phyloP scores from a whole-genome alignment of 495 filamentous ascomycete genomes.

The Trichodelitschia bisporula region DNA sequence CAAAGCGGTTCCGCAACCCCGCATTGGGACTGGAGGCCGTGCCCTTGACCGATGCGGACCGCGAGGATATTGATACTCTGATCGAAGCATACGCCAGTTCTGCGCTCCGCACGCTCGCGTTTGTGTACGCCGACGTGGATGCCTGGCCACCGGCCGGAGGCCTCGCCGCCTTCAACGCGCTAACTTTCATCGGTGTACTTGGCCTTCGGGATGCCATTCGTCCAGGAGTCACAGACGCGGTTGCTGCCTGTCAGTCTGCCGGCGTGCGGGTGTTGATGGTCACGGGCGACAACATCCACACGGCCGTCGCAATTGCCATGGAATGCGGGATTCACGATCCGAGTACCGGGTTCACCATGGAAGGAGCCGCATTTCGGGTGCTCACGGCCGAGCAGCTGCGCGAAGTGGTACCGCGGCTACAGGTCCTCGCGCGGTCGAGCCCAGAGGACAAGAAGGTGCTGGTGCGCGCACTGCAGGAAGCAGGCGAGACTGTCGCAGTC shows the following conservation, averaged over 20 bases:
- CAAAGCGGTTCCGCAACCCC: neutral
- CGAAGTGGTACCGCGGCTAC: slow-evolving; percentile 43
- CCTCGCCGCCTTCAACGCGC: neutral
- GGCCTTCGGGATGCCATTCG: slow-evolving; percentile 80
- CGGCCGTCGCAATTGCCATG: slow-evolving; percentile 56
- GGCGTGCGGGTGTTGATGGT: slow-evolving; percentile 81
- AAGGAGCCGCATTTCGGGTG: slow-evolving; percentile 64
- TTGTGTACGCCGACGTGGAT: slow-evolving; percentile 6
- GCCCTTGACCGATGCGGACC: slow-evolving; percentile 1
- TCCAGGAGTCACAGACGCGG: slow-evolving; percentile 52
- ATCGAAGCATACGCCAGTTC: slow-evolving; percentile 6
- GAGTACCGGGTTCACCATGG: slow-evolving; percentile 50
- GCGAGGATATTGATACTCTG: slow-evolving; percentile 1
- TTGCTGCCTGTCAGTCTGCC: slow-evolving; percentile 45
- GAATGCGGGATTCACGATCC: slow-evolving; percentile 52
- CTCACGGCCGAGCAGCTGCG: slow-evolving; percentile 47
- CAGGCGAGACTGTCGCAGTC: slow-evolving; percentile 62
- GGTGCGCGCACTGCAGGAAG: slow-evolving; percentile 44
- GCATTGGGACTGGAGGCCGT: neutral
- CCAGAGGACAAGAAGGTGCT: slow-evolving; percentile 74
- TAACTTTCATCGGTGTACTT: slow-evolving; percentile 46
- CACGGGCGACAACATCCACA: slow-evolving; percentile 65
- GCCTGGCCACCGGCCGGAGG: slow-evolving; percentile 5
- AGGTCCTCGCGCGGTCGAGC: slow-evolving; percentile 66
- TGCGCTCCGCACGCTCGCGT: slow-evolving; percentile 6